phyloP scores from a whole-genome alignment of 306 rosid genomes.

The Senna siamea region DNA sequence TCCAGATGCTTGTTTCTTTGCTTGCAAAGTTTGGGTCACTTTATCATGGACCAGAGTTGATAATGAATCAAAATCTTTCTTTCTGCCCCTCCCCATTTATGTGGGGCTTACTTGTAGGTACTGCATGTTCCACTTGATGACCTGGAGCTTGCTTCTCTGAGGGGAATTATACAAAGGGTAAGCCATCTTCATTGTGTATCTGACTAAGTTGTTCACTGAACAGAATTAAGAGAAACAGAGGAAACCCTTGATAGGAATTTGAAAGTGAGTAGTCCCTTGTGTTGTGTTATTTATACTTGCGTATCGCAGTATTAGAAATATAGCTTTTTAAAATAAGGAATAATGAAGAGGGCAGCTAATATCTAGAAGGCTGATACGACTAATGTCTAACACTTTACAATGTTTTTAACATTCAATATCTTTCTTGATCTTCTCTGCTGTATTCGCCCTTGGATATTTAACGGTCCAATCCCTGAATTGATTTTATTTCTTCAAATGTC shows the following conservation, averaged over 20 bases:
- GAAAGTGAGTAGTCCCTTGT: not conserved
- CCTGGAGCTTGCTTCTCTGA: conserved; percentile 90
- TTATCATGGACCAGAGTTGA: not conserved
- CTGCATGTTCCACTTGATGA: conserved; percentile 94
- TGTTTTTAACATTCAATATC: not conserved
- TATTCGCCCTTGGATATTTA: conserved; percentile 15
- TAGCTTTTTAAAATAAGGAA: not conserved
- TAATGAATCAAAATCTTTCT: too few species aligned
- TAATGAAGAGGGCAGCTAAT: not conserved
- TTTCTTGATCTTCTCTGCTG: not conserved
- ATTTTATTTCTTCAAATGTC: not conserved
- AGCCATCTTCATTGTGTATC: conserved; percentile 33
- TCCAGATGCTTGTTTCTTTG: conserved; percentile 31
- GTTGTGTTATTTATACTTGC: not conserved
- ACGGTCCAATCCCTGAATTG: conserved; percentile 11
- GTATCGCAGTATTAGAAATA: not conserved
- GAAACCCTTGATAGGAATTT: not conserved
- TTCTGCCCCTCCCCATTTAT: conserved; percentile 23
- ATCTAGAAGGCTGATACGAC: not conserved
- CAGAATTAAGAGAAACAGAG: not conserved
- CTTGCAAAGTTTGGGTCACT: conserved; percentile 30
- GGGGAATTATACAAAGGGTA: conserved; percentile 93
- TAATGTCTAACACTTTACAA: not conserved
- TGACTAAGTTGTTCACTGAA: conserved; percentile 26
- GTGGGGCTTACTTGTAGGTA: conserved; percentile 52